These are phyloP conservation scores for Dioscorea alata DNA, from an alignment of 106 monocot species.

Conservation along the genomic window DNA sequence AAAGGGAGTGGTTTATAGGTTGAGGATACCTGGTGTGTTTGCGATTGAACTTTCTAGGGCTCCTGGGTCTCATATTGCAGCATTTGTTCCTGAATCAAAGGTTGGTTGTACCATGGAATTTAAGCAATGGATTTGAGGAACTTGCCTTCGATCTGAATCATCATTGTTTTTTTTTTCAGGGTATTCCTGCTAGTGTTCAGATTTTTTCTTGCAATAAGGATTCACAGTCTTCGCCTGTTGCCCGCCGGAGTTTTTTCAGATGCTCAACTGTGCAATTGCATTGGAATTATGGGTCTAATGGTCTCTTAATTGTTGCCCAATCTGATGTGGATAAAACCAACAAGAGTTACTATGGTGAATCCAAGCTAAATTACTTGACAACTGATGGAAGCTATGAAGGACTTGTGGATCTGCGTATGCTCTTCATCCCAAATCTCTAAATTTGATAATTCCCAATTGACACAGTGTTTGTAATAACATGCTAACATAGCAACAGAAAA, in stretches of 20 bases:
- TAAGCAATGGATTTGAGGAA: not conserved
- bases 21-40: constrained; percentile 68
- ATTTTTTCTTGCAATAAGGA: constrained; percentile 80
- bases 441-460: not conserved
- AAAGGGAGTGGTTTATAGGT: constrained; percentile 53
- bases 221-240: constrained; percentile 56
- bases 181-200: constrained; percentile 91
- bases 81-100: constrained; percentile 88
- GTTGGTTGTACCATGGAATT: constrained; percentile 24
- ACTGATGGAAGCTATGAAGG: constrained; percentile 87
- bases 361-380: constrained; percentile 88
- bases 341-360: constrained; percentile 99
- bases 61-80: constrained; percentile 74
- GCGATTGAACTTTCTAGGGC: constrained; percentile 66
- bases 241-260: constrained; percentile 82
- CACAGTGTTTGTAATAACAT: not conserved
- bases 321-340: constrained; percentile 96
- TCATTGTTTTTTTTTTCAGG: constrained; percentile 30
- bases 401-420: constrained; percentile 78
- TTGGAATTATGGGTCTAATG: constrained; percentile 73
- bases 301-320: constrained; percentile 71
- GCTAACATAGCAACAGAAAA: constrained; percentile 4
- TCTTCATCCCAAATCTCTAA: not conserved
- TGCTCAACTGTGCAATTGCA: constrained; percentile 81
- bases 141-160: constrained; percentile 2